A percentile compares a stretch with the other conserved stretches of the same genome.
phyloP scores from a whole-genome alignment of 768 basidiomycete genomes.

The Psilocybe subaeruginosa region DNA sequence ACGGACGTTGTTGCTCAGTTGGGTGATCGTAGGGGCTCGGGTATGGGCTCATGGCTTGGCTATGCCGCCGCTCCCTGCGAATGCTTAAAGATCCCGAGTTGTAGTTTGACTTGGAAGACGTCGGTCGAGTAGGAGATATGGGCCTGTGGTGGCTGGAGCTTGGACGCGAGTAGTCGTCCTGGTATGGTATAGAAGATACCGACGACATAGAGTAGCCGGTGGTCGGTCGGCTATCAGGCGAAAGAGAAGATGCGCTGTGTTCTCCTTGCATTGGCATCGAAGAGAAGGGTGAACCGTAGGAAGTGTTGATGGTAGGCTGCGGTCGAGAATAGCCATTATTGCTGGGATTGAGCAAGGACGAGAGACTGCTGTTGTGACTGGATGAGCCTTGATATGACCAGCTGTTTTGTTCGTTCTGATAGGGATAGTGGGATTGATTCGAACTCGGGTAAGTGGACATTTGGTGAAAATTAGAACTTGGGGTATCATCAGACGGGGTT shows the following conservation, averaged over 20 bases:
- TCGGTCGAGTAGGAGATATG: slow-evolving; percentile 68
- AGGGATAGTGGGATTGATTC: slow-evolving; percentile 54
- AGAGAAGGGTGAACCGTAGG: slow-evolving; percentile 72
- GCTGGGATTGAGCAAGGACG: slow-evolving; percentile 78
- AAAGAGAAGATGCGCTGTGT: slow-evolving; percentile 73
- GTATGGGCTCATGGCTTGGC: slow-evolving; percentile 87
- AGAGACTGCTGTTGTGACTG: slow-evolving; percentile 73
- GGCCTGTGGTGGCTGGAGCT: slow-evolving; percentile 77
- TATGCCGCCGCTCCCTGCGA: slow-evolving; percentile 75
- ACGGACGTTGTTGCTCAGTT: slow-evolving; percentile 65
- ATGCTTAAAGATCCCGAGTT: slow-evolving; percentile 62
- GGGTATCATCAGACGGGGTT: slow-evolving; percentile 72
- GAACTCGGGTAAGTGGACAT: slow-evolving; percentile 47
- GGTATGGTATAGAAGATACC: slow-evolving; percentile 76
- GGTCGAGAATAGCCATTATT: slow-evolving; percentile 60
- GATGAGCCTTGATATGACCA: slow-evolving; percentile 62
- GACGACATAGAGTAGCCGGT: slow-evolving; percentile 88
- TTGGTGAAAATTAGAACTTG: slow-evolving; percentile 47
- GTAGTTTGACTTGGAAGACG: slow-evolving; percentile 65
- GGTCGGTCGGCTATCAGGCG: slow-evolving; percentile 84
- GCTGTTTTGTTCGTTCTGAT: slow-evolving; percentile 55
- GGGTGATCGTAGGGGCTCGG: slow-evolving; percentile 81
- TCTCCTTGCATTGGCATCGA: slow-evolving; percentile 69
- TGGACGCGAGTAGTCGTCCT: slow-evolving; percentile 77
- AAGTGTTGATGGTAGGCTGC: slow-evolving; percentile 71